A percentile compares a stretch with the other conserved stretches of the same genome.
phyloP scores from a whole-genome alignment of 257 asterid genomes.

The Nicotiana tomentosiformis region DNA sequence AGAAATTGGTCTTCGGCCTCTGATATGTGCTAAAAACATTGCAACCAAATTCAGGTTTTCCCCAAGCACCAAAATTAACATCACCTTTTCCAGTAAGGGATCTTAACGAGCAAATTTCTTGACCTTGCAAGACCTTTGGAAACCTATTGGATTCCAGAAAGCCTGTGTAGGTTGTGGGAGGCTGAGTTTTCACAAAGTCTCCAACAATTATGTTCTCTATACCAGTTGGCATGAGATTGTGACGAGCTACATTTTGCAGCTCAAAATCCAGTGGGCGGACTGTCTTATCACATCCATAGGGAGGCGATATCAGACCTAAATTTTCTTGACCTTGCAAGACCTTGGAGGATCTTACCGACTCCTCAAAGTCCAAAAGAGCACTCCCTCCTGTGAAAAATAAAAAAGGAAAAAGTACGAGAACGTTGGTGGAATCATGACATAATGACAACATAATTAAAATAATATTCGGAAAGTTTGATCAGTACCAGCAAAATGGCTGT shows the following conservation, averaged over 20 bases:
- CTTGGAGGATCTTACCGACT: conserved; percentile 84
- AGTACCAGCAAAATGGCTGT: conserved; percentile 55
- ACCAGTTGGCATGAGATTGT: conserved; percentile 39
- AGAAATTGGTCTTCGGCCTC: conserved; percentile 45
- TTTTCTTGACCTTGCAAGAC: conserved; percentile 99
- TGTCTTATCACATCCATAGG: conserved; percentile 52
- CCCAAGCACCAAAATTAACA: conserved; percentile 44
- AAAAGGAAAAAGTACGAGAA: not conserved
- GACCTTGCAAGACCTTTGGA: conserved; percentile 99
- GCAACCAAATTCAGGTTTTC: conserved; percentile 51
- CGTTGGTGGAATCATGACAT: not conserved
- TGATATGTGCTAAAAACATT: conserved; percentile 34
- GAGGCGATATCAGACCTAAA: conserved; percentile 57
- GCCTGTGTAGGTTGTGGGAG: conserved; percentile 65
- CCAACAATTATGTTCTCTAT: conserved; percentile 41
- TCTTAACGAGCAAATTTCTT: conserved; percentile 89
- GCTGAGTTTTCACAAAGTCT: conserved; percentile 50
- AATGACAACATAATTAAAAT: not conserved
- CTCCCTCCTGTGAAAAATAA: conserved; percentile 43
- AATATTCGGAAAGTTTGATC: conserved; percentile 16
- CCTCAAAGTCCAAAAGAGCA: conserved; percentile 87
- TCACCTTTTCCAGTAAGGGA: conserved; percentile 60
- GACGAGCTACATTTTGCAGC: conserved; percentile 37
- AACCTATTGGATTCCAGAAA: conserved; percentile 85
- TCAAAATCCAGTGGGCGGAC: conserved; percentile 65